A percentile compares a stretch with the other conserved stretches of the same genome.
phyloP scores from a whole-genome alignment of 164 flowering plant species.

The Macadamia integrifolia region DNA sequence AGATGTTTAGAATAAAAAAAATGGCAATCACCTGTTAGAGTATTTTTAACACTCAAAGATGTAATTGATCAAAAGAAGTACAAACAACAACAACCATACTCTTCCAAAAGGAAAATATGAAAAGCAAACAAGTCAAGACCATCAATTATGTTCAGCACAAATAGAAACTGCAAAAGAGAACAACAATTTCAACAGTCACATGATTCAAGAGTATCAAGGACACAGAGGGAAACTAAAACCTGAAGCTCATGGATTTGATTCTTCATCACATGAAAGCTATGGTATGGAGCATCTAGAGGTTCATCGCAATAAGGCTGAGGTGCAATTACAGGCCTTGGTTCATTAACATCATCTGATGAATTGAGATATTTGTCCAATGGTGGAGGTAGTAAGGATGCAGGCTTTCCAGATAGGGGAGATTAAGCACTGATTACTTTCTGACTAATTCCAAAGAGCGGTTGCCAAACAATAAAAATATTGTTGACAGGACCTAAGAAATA shows the following conservation, averaged over 20 bases:
- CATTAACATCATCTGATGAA: constrained; percentile 32
- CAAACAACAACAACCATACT: no score
- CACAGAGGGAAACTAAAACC: constrained; percentile 29
- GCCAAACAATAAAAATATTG: constrained; percentile 47
- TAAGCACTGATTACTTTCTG: constrained; percentile 18
- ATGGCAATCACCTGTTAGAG: no score
- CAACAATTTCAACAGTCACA: no score
- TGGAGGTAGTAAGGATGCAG: constrained; percentile 44
- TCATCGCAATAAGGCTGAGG: constrained; percentile 12
- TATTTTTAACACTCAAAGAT: no score
- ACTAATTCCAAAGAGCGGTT: constrained; percentile 17
- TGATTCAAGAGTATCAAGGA: neutral
- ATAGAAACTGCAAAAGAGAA: no score
- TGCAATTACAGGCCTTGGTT: constrained; percentile 23
- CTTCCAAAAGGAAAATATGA: no score
- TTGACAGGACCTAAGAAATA: constrained; percentile 58
- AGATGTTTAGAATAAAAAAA: no score
- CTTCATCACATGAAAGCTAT: constrained; percentile 37
- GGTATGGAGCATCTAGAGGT: constrained; percentile 25
- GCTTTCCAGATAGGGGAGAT: constrained; percentile 32
- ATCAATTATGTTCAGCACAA: no score
- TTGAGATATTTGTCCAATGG: constrained; percentile 53
- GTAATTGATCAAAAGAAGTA: no score
- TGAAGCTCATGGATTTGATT: constrained; percentile 61
- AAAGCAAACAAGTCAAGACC: no score